Evolutionary conservation across 495 filamentous ascomycete genomes (phyloP).

Genomic region (Penicillium tannophilum): DNA sequence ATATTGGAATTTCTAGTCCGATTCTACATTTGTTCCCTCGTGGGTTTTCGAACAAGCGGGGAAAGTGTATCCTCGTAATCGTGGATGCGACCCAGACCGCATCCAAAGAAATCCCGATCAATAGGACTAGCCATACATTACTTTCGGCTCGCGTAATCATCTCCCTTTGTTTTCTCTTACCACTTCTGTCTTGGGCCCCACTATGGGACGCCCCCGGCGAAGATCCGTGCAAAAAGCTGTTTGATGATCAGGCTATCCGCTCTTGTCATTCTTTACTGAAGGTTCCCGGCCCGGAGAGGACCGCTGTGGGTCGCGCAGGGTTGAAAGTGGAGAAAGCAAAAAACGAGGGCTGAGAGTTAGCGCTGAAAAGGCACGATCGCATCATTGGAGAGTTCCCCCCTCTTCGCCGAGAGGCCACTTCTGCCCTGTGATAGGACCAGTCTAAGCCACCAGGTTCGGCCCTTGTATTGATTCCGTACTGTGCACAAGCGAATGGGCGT

Average conservation of each 20-base stretch:
- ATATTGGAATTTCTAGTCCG: constrained; percentile 8
- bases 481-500: constrained; percentile 15
- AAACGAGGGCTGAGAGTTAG: constrained; percentile 26
- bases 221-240: constrained; percentile 23
- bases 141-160: constrained; percentile 2
- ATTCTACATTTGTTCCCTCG: constrained; percentile 28
- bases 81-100: constrained; percentile 13
- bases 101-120: constrained; percentile 17
- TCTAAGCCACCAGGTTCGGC: constrained; percentile 23
- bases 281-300: constrained; percentile 35
- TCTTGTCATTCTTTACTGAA: constrained; percentile 30
- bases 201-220: constrained; percentile 6
- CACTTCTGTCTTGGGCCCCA: neutral
- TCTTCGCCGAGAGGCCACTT: constrained; percentile 23
- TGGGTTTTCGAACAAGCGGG: constrained; percentile 10
- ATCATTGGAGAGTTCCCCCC: constrained; percentile 23
- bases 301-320: constrained; percentile 29
- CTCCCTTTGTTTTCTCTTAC: neutral
- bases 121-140: constrained; percentile 5
- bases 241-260: constrained; percentile 10
- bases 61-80: constrained; percentile 10
- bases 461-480: constrained; percentile 31
- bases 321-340: constrained; percentile 20
- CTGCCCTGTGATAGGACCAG: constrained; percentile 27
- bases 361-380: constrained; percentile 22